Percentiles rank a stretch among this genome's conserved stretches.
Evolutionary conservation across 2,329 filamentous ascomycete species (phyloP).

Genomic region (Epichloe scottii): DNA sequence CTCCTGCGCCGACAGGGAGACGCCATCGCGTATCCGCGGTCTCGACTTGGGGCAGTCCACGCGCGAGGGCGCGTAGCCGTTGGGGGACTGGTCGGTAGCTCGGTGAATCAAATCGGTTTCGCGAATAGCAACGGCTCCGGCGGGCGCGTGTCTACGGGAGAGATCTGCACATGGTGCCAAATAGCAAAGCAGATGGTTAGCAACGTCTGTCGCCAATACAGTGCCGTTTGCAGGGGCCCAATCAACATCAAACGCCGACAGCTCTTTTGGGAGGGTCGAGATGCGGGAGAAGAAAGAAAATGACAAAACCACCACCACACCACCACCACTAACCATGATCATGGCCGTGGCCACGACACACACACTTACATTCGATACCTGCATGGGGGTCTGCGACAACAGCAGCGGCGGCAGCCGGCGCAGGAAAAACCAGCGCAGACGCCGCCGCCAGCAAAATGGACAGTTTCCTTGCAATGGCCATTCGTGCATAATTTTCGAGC

Average conservation of each 20-base stretch:
- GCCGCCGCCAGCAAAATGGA: slow-evolving; percentile 9
- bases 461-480: slow-evolving; percentile 7
- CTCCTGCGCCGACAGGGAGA: slow-evolving; percentile 53
- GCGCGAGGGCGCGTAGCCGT: slow-evolving; percentile 55
- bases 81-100: slow-evolving; percentile 21
- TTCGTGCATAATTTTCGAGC: not conserved
- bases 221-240: too few species aligned
- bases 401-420: not conserved
- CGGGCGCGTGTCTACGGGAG: not conserved
- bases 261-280: too few species aligned
- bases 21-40: slow-evolving; percentile 55
- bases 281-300: too few species aligned
- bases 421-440: slow-evolving; percentile 1
- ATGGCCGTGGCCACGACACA: not conserved
- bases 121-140: not conserved
- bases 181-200: too few species aligned
- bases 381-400: slow-evolving; percentile 5
- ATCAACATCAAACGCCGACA: too few species aligned
- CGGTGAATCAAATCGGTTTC: slow-evolving; percentile 11
- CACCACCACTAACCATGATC: too few species aligned
- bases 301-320: not conserved
- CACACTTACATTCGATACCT: slow-evolving; percentile 5
- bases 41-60: slow-evolving; percentile 58
- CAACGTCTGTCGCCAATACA: too few species aligned
- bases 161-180: not conserved